A percentile compares a stretch with the other conserved stretches of the same genome.
These are phyloP conservation scores for Cadophora gregata DNA, from an alignment of 2,329 filamentous ascomycete species.

Conservation along the genomic window DNA sequence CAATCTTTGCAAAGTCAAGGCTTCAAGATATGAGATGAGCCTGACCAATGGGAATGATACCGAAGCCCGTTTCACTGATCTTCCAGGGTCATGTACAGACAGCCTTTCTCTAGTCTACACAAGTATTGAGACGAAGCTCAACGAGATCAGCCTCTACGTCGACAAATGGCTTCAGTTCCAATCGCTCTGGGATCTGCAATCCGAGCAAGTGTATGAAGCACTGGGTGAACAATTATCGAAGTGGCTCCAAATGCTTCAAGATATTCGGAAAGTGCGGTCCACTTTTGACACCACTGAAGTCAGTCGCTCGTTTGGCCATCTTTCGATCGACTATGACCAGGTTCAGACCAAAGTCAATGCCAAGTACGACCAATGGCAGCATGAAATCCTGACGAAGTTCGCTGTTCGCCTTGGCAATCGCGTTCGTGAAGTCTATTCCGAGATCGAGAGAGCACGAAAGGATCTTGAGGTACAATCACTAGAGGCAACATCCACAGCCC, in stretches of 20 bases:
- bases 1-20: conserved; percentile 92
- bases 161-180: conserved; percentile 99
- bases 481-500: conserved; percentile 92
- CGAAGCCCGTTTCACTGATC: conserved; percentile 78
- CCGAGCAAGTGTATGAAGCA: conserved; percentile 91
- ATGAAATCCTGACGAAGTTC: conserved; percentile 95
- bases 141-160: conserved; percentile 82
- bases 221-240: conserved; percentile 89
- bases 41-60: conserved; percentile 70
- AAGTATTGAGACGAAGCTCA: conserved; percentile 82
- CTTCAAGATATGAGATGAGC: conserved; percentile 91
- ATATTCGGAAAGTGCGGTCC: conserved; percentile 91
- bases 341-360: conserved; percentile 98
- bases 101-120: conserved; percentile 81
- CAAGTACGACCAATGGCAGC: conserved; percentile 99
- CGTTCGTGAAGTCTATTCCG: conserved; percentile 90
- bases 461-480: conserved; percentile 92
- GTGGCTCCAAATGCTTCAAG: conserved; percentile 95
- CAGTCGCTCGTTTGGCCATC: conserved; percentile 88
- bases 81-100: conserved; percentile 83
- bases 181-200: conserved; percentile 96
- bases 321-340: conserved; percentile 97
- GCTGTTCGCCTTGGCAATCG: conserved; percentile 85
- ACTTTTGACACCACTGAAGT: conserved; percentile 98
- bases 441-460: conserved; percentile 87